phyloP scores from a whole-genome alignment of 2,329 filamentous ascomycete genomes.

The Aureobasidium pullulans region DNA sequence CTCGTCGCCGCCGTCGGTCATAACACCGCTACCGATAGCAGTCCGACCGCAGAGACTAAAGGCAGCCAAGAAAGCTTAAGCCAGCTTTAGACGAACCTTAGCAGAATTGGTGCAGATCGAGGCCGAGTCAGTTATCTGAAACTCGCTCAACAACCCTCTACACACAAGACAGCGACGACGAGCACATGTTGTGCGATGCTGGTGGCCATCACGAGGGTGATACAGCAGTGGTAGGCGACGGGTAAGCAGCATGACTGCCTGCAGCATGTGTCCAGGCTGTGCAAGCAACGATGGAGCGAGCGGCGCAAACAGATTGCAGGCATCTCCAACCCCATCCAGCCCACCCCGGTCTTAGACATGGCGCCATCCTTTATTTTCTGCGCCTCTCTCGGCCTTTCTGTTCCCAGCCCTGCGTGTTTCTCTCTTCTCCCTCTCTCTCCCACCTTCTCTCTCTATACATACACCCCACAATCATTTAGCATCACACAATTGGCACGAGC shows the following conservation, averaged over 20 bases:
- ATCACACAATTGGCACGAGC: not conserved
- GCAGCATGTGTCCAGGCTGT: not conserved
- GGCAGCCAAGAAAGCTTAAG: constrained; percentile 8
- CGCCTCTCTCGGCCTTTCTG: not conserved
- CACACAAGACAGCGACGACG: not conserved
- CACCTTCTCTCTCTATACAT: not conserved
- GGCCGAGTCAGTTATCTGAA: not conserved
- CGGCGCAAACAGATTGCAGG: constrained; percentile 1
- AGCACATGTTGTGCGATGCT: not conserved
- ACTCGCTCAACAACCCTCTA: not conserved
- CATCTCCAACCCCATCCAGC: constrained; percentile 3
- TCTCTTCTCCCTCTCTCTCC: not conserved
- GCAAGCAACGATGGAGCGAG: not conserved
- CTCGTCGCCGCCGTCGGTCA: too few relatives aligned
- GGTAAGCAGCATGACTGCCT: not conserved
- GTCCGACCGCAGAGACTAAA: not conserved
- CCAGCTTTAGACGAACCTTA: not conserved
- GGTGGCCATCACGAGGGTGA: not conserved
- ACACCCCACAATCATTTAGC: not conserved
- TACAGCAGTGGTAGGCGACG: not conserved
- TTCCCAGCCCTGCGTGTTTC: not conserved
- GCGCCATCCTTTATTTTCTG: constrained; percentile 7
- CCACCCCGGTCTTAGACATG: constrained; percentile 2
- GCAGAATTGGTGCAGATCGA: not conserved
- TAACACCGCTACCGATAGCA: not conserved